phyloP scores from a whole-genome alignment of 1,284 basidiomycete genomes.

The Exobasidium rhododendri region DNA sequence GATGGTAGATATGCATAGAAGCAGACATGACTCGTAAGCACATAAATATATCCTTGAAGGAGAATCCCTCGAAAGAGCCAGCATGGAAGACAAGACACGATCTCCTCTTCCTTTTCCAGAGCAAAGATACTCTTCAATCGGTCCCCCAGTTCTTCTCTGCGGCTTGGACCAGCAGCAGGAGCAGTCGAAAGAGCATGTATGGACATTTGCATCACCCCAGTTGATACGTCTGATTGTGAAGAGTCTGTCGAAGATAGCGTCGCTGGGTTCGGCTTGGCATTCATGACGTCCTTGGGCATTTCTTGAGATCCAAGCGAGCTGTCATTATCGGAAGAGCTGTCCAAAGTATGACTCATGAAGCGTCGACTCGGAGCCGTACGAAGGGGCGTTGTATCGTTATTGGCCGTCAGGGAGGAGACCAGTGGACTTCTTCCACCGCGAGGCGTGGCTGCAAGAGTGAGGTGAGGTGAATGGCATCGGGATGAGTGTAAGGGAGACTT shows the following conservation, averaged over 20 bases:
- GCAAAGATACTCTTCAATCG: slow-evolving; percentile 31
- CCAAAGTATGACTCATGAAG: background rate
- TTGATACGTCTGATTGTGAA: background rate
- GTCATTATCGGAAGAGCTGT: background rate
- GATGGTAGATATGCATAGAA: slow-evolving; percentile 84
- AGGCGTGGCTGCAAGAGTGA: background rate
- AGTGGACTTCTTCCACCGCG: background rate
- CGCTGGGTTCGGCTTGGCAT: slow-evolving; percentile 13
- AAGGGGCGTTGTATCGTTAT: background rate
- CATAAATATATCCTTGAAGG: slow-evolving; percentile 92
- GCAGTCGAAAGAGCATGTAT: slow-evolving; percentile 5
- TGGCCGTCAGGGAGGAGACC: background rate
- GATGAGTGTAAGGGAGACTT: too few relatives aligned
- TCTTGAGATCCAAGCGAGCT: background rate
- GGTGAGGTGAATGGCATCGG: too few relatives aligned
- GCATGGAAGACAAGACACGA: slow-evolving; percentile 30
- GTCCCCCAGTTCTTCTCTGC: slow-evolving; percentile 20
- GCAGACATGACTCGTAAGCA: slow-evolving; percentile 85
- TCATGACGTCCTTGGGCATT: background rate
- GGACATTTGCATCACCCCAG: slow-evolving; percentile 1
- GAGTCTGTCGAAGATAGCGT: slow-evolving; percentile 17
- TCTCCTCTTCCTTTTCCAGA: slow-evolving; percentile 25
- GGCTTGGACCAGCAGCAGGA: background rate
- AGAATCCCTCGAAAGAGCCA: slow-evolving; percentile 58
- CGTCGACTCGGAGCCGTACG: background rate